These are phyloP conservation scores for Neofusicoccum laricinum DNA, from an alignment of 2,329 filamentous ascomycete species.

Conservation along the genomic window DNA sequence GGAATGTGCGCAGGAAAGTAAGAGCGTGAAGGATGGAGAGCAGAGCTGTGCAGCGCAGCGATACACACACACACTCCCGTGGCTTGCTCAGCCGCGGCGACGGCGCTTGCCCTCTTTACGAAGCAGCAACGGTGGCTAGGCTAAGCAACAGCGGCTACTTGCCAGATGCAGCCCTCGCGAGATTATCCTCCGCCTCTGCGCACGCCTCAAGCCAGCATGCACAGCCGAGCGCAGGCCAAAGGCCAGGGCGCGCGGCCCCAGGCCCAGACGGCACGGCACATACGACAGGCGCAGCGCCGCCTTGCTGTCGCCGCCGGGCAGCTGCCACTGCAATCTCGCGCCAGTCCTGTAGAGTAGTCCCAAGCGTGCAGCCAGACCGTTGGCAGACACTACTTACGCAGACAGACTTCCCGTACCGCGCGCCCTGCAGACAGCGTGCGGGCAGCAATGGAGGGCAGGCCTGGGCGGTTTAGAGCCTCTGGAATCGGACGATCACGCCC, in stretches of 20 bases:
- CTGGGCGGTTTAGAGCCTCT: background rate
- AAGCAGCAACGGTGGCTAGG: conserved; percentile 6
- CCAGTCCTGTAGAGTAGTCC: background rate
- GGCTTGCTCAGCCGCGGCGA: background rate
- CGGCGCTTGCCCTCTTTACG: conserved; percentile 3
- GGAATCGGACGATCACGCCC: conserved; percentile 3
- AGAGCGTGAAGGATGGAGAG: background rate
- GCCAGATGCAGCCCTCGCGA: background rate
- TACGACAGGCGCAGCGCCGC: background rate
- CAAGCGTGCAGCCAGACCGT: background rate
- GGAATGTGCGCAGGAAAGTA: background rate
- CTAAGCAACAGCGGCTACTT: conserved; percentile 2
- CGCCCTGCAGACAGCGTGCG: background rate
- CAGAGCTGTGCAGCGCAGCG: background rate
- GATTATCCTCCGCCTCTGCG: background rate
- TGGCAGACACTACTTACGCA: conserved; percentile 10
- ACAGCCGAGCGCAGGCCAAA: background rate
- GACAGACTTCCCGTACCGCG: background rate
- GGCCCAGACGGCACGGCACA: background rate
- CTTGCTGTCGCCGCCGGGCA: background rate
- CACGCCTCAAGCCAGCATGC: background rate
- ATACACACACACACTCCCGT: background rate
- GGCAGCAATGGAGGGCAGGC: background rate
- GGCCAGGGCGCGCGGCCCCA: background rate
- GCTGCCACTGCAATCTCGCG: background rate